Conservation (phyloP, 148 eudicot genomes). For the Persicaria tinctoria region DNA sequence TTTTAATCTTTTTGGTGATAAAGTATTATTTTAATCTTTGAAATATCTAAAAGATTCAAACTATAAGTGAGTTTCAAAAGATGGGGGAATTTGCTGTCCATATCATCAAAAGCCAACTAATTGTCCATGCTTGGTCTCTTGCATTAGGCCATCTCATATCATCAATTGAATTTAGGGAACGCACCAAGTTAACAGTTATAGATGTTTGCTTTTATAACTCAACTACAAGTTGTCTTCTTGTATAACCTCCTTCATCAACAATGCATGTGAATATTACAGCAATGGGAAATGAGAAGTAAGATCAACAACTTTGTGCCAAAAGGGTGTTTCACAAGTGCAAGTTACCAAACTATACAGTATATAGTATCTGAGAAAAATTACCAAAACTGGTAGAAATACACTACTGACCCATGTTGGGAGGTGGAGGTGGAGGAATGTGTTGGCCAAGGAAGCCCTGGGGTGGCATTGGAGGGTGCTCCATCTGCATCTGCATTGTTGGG, state of each 20-base stretch:
- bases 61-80: not conserved
- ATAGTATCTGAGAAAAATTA: no score
- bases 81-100: not conserved
- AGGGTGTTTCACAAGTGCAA: not conserved
- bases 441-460: constrained; percentile 81
- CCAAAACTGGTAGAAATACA: not conserved
- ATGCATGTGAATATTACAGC: constrained; percentile 6
- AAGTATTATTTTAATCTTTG: no score
- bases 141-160: not conserved
- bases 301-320: not conserved
- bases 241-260: no score
- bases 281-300: not conserved
- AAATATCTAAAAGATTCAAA: not conserved
- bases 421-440: constrained; percentile 74
- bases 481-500: constrained; percentile 29
- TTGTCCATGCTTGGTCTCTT: not conserved
- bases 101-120: not conserved
- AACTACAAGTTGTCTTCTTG: no score
- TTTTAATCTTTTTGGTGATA: no score
- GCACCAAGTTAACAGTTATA: no score
- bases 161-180: no score
- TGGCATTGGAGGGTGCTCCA: constrained; percentile 42
- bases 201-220: no score
- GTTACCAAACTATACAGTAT: not conserved
- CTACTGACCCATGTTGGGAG: constrained; percentile 53